Conservation (phyloP, 257 asterid species). For the Solanum corneliomulleri region DNA sequence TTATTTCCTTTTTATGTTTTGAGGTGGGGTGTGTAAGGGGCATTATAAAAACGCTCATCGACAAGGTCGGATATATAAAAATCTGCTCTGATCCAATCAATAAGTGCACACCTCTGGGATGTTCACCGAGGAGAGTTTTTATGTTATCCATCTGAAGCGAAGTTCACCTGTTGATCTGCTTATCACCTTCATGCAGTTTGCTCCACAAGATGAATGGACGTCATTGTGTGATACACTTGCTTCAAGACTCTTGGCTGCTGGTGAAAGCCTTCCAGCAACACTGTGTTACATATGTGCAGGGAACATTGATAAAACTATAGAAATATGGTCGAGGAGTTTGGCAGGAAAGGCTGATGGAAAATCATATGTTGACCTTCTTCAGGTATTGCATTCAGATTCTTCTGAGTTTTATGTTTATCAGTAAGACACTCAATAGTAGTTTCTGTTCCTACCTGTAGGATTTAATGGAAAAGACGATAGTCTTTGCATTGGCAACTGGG, state of each 20-base stretch:
- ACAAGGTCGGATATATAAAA: neutral
- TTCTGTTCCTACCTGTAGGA: slow-evolving; percentile 35
- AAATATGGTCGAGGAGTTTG: slow-evolving; percentile 81
- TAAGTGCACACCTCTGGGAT: neutral
- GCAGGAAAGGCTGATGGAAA: slow-evolving; percentile 60
- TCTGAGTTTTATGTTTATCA: neutral
- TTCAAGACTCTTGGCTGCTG: slow-evolving; percentile 79
- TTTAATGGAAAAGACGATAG: slow-evolving; percentile 92
- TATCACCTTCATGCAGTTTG: slow-evolving; percentile 48
- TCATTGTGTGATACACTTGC: slow-evolving; percentile 76
- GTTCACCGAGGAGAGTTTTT: neutral
- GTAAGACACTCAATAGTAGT: slow-evolving; percentile 3
- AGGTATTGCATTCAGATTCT: slow-evolving; percentile 30
- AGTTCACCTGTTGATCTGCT: slow-evolving; percentile 1
- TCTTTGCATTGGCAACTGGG: slow-evolving; percentile 87
- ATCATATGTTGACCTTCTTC: slow-evolving; percentile 75
- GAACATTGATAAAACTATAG: slow-evolving; percentile 84
- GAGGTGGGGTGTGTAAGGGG: neutral
- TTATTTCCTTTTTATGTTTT: neutral
- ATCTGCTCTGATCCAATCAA: neutral
- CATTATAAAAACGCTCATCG: neutral
- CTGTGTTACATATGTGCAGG: slow-evolving; percentile 91
- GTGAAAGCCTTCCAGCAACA: slow-evolving; percentile 73
- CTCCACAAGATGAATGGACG: slow-evolving; percentile 79
- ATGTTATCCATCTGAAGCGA: neutral